Evolutionary conservation across 2,329 filamentous ascomycete species (phyloP).

Genomic region (Microdochium bolleyi): DNA sequence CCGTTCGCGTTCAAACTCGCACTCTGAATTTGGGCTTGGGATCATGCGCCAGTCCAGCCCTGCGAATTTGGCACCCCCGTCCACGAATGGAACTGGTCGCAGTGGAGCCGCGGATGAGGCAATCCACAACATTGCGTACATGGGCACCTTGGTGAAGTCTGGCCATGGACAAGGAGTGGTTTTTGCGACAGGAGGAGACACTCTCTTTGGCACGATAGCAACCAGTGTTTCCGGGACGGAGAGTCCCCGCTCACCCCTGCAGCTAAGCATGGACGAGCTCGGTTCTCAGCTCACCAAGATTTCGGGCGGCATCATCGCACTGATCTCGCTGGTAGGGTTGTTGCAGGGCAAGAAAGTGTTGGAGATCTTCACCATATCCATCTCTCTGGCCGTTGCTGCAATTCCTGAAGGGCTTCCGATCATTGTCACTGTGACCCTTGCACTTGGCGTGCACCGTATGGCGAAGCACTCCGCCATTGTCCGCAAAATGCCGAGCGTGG

Average conservation of each 20-base stretch:
- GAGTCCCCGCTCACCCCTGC: slow-evolving; percentile 86
- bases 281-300: slow-evolving; percentile 95
- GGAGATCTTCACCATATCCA: slow-evolving; percentile 96
- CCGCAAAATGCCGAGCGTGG: slow-evolving; percentile 89
- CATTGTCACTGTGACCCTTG: slow-evolving; percentile 94
- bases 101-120: slow-evolving; percentile 64
- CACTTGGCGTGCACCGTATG: slow-evolving; percentile 93
- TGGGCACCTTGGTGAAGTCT: slow-evolving; percentile 93
- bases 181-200: slow-evolving; percentile 89
- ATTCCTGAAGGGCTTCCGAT: slow-evolving; percentile 96
- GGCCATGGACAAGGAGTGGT: slow-evolving; percentile 94
- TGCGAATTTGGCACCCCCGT: slow-evolving; percentile 39
- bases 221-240: slow-evolving; percentile 92
- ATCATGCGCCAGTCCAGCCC: slow-evolving; percentile 25
- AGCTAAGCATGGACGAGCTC: slow-evolving; percentile 95
- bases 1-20: slow-evolving; percentile 16
- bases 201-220: slow-evolving; percentile 94
- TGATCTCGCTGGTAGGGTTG: slow-evolving; percentile 88
- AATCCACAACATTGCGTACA: slow-evolving; percentile 89
- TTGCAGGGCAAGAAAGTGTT: slow-evolving; percentile 82
- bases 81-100: slow-evolving; percentile 50
- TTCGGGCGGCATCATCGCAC: slow-evolving; percentile 86
- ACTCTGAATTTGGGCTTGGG: slow-evolving; percentile 16
- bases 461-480: slow-evolving; percentile 93
- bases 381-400: slow-evolving; percentile 90